Percentiles rank a stretch among this genome's conserved stretches.
Evolutionary conservation across 179 eudicot genomes (phyloP).

Genomic region (Beta macrorhiza): DNA sequence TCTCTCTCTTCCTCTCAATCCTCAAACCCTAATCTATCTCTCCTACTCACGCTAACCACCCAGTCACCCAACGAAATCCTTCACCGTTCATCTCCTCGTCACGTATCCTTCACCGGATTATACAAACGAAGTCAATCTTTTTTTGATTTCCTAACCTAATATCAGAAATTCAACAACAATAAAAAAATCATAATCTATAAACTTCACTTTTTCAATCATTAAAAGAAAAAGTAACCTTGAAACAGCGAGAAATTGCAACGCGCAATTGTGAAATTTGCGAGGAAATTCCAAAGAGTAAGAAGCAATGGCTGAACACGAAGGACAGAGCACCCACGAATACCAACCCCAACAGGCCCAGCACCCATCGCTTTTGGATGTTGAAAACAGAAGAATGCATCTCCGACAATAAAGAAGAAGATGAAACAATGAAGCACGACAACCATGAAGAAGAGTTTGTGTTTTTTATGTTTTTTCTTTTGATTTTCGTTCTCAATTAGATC

Average conservation of each 20-base stretch:
- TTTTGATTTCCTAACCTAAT: constrained; percentile 38
- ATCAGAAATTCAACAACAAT: constrained; percentile 1
- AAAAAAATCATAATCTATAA: background rate
- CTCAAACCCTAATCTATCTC: too few relatives aligned
- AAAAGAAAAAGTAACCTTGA: constrained; percentile 32
- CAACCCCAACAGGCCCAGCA: too few relatives aligned
- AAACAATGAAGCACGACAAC: too few relatives aligned
- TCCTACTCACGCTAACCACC: too few relatives aligned
- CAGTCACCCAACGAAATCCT: background rate
- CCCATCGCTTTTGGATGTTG: too few relatives aligned
- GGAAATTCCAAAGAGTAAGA: constrained; percentile 18
- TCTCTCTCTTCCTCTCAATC: too few relatives aligned
- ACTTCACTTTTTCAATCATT: background rate
- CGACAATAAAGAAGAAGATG: too few relatives aligned
- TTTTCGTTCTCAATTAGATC: too few relatives aligned
- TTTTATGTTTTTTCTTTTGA: too few relatives aligned
- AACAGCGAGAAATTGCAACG: constrained; percentile 14
- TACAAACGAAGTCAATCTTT: constrained; percentile 47
- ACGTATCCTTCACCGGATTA: too few relatives aligned
- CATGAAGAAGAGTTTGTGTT: too few relatives aligned
- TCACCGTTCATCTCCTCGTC: constrained; percentile 19
- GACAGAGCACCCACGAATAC: background rate
- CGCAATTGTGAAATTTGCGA: constrained; percentile 20
- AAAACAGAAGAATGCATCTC: too few relatives aligned
- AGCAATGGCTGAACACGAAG: constrained; percentile 35